Evolutionary conservation across 768 basidiomycete species (phyloP).

Genomic region (Kwoniella shandongensis): DNA sequence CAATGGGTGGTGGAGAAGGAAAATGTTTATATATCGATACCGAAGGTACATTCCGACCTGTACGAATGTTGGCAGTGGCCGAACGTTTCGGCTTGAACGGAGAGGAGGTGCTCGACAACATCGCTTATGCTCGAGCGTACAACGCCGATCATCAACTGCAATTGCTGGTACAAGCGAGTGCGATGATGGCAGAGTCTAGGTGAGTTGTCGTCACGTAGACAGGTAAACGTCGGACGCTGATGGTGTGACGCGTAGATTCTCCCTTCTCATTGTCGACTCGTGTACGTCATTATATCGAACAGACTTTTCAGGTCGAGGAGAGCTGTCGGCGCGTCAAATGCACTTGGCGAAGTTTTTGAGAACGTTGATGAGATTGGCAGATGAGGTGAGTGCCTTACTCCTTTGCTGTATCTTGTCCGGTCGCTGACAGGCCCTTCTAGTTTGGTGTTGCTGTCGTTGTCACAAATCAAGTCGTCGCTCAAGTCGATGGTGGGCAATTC

Average conservation of each 20-base stretch:
- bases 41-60: constrained; percentile 97
- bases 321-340: constrained; percentile 89
- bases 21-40: constrained; percentile 99
- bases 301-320: constrained; percentile 92
- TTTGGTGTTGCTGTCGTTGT: constrained; percentile 97
- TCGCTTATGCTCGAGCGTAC: constrained; percentile 96
- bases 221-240: background rate
- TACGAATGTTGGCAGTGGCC: constrained; percentile 87
- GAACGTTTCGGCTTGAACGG: constrained; percentile 96
- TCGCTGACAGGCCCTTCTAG: too few species aligned
- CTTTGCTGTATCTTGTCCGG: too few species aligned
- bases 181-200: constrained; percentile 99
- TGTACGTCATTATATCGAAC: constrained; percentile 93
- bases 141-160: constrained; percentile 96
- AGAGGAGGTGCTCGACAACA: constrained; percentile 96
- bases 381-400: constrained; percentile 85
- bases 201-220: constrained; percentile 46
- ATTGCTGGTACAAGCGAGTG: constrained; percentile 84
- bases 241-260: constrained; percentile 70
- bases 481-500: constrained; percentile 86
- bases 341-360: constrained; percentile 95
- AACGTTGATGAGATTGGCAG: constrained; percentile 86
- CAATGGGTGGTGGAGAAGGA: constrained; percentile 98
- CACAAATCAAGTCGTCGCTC: constrained; percentile 99
- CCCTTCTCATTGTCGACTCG: constrained; percentile 92